phyloP scores from a whole-genome alignment of 2,329 filamentous ascomycete genomes.

The Claviceps purpurea region DNA sequence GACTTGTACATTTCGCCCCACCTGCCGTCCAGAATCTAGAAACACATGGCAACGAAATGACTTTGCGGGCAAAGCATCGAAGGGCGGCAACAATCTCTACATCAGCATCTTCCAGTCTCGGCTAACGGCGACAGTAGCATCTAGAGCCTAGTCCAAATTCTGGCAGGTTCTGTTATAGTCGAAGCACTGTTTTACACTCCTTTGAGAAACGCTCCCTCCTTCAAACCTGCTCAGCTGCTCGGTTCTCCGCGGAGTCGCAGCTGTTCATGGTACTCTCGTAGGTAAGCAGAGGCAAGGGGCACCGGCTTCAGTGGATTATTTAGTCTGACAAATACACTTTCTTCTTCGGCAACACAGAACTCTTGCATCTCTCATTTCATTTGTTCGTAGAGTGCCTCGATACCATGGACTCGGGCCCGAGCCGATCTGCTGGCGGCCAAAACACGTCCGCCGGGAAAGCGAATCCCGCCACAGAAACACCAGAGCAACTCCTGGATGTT shows the following conservation, averaged over 20 bases:
- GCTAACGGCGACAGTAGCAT: background rate
- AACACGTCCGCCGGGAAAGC: conserved; percentile 16
- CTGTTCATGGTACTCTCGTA: background rate
- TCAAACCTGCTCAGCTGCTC: background rate
- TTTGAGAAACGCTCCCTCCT: background rate
- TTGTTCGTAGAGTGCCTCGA: background rate
- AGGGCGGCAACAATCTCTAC: background rate
- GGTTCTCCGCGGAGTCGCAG: conserved; percentile 4
- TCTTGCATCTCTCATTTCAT: background rate
- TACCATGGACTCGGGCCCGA: conserved; percentile 8
- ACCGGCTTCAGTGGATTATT: background rate
- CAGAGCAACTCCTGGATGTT: conserved; percentile 63
- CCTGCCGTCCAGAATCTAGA: background rate
- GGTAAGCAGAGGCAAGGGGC: background rate
- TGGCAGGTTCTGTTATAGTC: background rate
- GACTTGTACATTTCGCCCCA: conserved; percentile 1
- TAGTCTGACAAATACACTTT: background rate
- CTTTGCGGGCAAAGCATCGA: background rate
- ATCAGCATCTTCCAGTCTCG: background rate
- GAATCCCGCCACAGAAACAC: conserved; percentile 24
- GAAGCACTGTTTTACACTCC: background rate
- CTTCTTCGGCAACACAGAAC: background rate
- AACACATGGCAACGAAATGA: conserved; percentile 4
- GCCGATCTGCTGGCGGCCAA: conserved; percentile 2
- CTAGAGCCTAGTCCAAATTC: background rate